phyloP scores from a whole-genome alignment of 1,284 basidiomycete genomes.

The Heimioporus punctisporus region DNA sequence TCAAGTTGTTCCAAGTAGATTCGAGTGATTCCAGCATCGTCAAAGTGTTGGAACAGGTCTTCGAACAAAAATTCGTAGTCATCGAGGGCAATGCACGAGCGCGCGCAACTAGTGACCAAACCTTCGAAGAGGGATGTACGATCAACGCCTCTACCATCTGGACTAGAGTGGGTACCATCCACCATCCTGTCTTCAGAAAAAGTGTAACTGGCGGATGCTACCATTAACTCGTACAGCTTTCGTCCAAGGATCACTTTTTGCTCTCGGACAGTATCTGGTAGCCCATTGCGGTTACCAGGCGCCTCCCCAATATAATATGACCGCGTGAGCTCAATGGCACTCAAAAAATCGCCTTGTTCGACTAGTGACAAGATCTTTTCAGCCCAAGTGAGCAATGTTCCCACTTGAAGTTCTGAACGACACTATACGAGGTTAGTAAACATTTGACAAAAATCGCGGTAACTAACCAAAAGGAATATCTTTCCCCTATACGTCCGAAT shows the following conservation, averaged over 20 bases:
- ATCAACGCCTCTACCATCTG: slow-evolving; percentile 91
- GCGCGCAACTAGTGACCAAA: slow-evolving; percentile 81
- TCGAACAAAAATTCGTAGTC: slow-evolving; percentile 91
- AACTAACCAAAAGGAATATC: slow-evolving; percentile 85
- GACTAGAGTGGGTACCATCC: slow-evolving; percentile 83
- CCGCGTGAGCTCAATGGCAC: slow-evolving; percentile 87
- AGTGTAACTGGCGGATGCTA: slow-evolving; percentile 85
- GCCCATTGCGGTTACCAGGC: slow-evolving; percentile 86
- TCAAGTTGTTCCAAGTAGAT: slow-evolving; percentile 91
- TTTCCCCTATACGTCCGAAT: slow-evolving; percentile 88
- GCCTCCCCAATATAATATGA: slow-evolving; percentile 85
- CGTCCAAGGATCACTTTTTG: slow-evolving; percentile 73
- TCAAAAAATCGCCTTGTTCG: slow-evolving; percentile 86
- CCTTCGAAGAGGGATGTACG: slow-evolving; percentile 90
- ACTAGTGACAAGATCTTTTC: slow-evolving; percentile 90
- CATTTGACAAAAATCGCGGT: neutral
- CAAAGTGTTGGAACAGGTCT: slow-evolving; percentile 91
- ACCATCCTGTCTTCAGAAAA: slow-evolving; percentile 96
- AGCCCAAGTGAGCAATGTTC: slow-evolving; percentile 94
- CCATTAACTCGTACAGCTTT: slow-evolving; percentile 84
- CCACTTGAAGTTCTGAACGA: slow-evolving; percentile 75
- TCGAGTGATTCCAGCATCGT: slow-evolving; percentile 82
- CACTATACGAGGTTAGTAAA: slow-evolving; percentile 43
- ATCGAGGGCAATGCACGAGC: slow-evolving; percentile 81
- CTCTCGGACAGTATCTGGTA: slow-evolving; percentile 68